These are phyloP conservation scores for Vigna unguiculata DNA, from an alignment of 306 rosid species.

Conservation along the genomic window DNA sequence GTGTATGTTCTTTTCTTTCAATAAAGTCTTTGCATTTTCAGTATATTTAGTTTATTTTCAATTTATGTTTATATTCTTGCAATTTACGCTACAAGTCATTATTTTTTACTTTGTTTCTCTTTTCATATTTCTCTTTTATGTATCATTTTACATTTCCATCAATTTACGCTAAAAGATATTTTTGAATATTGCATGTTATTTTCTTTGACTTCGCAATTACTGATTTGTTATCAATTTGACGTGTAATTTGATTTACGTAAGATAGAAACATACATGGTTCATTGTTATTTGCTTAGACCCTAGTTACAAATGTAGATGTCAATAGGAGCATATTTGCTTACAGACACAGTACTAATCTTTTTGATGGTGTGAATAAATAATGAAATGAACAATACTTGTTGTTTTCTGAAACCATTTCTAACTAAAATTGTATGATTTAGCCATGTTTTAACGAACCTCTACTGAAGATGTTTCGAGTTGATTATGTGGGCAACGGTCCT, in stretches of 20 bases:
- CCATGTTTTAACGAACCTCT: conserved; percentile 61
- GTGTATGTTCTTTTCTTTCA: not conserved
- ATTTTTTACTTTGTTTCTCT: not conserved
- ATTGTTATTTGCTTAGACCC: conserved; percentile 1
- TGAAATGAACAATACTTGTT: too few relatives aligned
- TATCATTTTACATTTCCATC: too few relatives aligned
- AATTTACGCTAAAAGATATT: too few relatives aligned
- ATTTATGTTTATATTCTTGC: not conserved
- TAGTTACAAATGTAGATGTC: conserved; percentile 1
- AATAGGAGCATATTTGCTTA: conserved; percentile 21
- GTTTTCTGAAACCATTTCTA: conserved; percentile 7
- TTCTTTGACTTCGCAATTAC: not conserved
- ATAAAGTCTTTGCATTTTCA: not conserved
- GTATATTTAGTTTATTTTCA: not conserved
- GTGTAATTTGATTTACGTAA: not conserved
- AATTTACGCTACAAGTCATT: not conserved
- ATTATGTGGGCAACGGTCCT: conserved; percentile 59
- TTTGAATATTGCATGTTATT: not conserved
- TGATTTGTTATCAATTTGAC: not conserved
- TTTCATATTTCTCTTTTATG: too few relatives aligned
- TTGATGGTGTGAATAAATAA: not conserved
- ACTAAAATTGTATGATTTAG: conserved; percentile 48
- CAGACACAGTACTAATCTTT: not conserved
- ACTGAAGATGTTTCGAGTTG: conserved; percentile 63
- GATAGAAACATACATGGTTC: not conserved